Percentiles rank a stretch among this genome's conserved stretches.
Conservation (phyloP, 331 rosid genomes). For the Erythrophleum ivorense region DNA sequence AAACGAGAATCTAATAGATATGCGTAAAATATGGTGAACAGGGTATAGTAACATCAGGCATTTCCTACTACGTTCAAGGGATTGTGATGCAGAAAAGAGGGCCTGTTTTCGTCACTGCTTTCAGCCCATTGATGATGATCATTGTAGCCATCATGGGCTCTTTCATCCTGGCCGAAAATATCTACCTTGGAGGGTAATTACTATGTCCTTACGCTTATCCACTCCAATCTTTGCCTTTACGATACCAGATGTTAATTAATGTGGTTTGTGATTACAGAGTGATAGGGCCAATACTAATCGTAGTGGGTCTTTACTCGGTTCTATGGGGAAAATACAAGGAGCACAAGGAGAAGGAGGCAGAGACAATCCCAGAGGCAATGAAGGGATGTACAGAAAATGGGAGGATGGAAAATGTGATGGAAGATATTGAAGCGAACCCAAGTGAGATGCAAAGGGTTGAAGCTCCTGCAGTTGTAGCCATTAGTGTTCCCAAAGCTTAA, state of each 20-base stretch:
- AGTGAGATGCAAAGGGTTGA: conserved; percentile 53
- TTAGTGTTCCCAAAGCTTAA: conserved; percentile 43
- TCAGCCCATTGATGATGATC: conserved; percentile 89
- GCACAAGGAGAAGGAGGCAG: conserved; percentile 53
- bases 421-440: conserved; percentile 46
- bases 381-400: conserved; percentile 37
- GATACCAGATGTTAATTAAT: conserved; percentile 14
- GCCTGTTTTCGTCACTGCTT: conserved; percentile 88
- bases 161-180: conserved; percentile 84
- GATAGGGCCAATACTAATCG: conserved; percentile 73
- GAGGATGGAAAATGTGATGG: conserved; percentile 45
- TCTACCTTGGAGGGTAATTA: conserved; percentile 81
- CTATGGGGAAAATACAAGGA: conserved; percentile 89
- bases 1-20: conserved; percentile 14
- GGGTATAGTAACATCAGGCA: conserved; percentile 82
- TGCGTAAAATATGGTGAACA: conserved; percentile 39
- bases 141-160: conserved; percentile 87
- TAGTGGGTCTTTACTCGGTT: conserved; percentile 80
- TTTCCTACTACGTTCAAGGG: conserved; percentile 91
- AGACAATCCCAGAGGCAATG: conserved; percentile 34
- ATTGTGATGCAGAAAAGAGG: conserved; percentile 83
- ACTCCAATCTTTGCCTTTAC: background rate
- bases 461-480: conserved; percentile 12
- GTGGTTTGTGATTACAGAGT: conserved; percentile 51
- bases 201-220: background rate